Evolutionary conservation across 805 yeast genomes (phyloP).

Genomic region (Metschnikowia vanudenii): DNA sequence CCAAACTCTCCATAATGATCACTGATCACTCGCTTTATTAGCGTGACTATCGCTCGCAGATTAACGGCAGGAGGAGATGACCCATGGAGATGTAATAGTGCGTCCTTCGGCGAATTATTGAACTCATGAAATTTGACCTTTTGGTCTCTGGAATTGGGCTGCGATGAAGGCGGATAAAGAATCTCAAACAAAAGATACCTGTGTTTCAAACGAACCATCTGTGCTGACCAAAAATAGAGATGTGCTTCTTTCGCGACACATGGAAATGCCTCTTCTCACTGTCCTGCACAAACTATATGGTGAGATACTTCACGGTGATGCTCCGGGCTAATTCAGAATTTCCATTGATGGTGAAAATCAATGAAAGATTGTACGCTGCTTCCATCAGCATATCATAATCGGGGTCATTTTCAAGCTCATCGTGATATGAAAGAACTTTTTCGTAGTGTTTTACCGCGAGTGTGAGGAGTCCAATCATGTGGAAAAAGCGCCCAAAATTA

Average conservation of each 20-base stretch:
- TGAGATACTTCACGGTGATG: constrained; percentile 65
- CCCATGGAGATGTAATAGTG: constrained; percentile 49
- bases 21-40: constrained; percentile 55
- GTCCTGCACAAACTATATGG: constrained; percentile 30
- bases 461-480: constrained; percentile 71
- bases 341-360: constrained; percentile 75
- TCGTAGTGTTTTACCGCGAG: constrained; percentile 75
- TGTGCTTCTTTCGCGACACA: background rate
- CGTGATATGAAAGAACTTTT: constrained; percentile 52
- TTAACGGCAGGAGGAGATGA: constrained; percentile 50
- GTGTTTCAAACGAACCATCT: constrained; percentile 86
- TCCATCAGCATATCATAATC: constrained; percentile 64
- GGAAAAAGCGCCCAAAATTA: constrained; percentile 83
- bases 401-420: constrained; percentile 37
- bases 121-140: constrained; percentile 22
- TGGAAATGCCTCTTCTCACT: background rate
- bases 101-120: constrained; percentile 32
- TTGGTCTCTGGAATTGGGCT: constrained; percentile 13
- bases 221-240: background rate
- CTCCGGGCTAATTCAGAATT: constrained; percentile 62
- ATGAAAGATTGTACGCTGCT: constrained; percentile 81
- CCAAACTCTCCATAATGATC: constrained; percentile 80
- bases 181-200: constrained; percentile 82
- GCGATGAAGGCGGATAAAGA: constrained; percentile 52
- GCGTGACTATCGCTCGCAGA: constrained; percentile 48